Percentiles rank a stretch among this genome's conserved stretches.
phyloP scores from a whole-genome alignment of 1,139 yeast species.

The Magnusiomyces ingens region DNA sequence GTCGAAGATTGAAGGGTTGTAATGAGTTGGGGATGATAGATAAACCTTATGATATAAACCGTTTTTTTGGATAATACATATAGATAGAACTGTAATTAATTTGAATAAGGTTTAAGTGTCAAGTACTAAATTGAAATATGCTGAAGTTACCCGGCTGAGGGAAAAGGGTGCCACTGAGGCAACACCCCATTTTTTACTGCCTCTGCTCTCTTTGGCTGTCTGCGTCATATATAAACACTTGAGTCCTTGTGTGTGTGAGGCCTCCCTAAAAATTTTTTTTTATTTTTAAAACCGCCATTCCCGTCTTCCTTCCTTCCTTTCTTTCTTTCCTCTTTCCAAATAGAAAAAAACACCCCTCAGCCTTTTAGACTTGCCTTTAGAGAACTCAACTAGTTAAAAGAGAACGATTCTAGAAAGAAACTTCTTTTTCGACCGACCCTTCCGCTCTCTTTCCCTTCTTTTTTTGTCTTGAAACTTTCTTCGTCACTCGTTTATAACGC shows the following conservation, averaged over 20 bases:
- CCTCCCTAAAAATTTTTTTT: not conserved
- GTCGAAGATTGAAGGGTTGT: conserved; percentile 34
- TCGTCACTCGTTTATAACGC: not conserved
- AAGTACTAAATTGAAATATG: no score
- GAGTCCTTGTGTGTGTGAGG: not conserved
- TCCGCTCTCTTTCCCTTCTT: not conserved
- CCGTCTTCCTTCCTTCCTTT: not conserved
- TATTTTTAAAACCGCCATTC: not conserved
- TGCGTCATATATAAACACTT: not conserved
- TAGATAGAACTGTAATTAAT: not conserved
- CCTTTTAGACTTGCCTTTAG: no score
- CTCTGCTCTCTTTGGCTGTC: not conserved
- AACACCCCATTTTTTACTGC: not conserved
- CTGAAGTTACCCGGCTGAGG: not conserved
- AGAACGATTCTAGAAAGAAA: no score
- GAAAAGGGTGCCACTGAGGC: not conserved
- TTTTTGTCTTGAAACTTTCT: not conserved
- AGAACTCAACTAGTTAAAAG: no score
- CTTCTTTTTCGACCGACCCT: not conserved
- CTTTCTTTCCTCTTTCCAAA: not conserved
- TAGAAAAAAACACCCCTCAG: not conserved
- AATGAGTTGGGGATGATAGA: not conserved
- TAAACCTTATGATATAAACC: no score
- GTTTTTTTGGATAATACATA: not conserved
- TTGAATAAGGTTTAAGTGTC: not conserved